Base-by-base conservation (phyloP, 208 protist species). In the Trichomonas tenax region DNA sequence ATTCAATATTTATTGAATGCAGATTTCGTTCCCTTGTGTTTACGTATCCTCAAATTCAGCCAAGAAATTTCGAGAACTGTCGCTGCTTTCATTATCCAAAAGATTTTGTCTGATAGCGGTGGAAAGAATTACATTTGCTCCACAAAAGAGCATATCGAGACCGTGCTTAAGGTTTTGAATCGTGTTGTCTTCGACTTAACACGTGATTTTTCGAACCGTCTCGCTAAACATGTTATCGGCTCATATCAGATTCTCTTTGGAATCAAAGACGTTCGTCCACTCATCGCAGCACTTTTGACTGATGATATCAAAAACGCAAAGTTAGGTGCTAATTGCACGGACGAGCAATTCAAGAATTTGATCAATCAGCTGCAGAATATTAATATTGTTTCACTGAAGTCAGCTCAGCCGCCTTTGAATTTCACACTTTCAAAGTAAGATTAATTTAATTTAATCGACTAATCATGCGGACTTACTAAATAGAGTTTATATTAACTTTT, bases 21-120 rank as follows among this genome's bases (percentile, higher is more conserved):
- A 0, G 99, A 99, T 97, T 99, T 99, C 96, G 99, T 99, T 95
- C 99, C 99, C 38, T 97, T 99, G n/a, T 99, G 99, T 98, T 97
- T 99, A 36, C 97, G 98, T 38, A 99, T 99, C 96, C 99, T 99
- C 99, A 89, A 97, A 81, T 96, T 95, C 23, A 98, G 99, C 34
- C 98, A 97, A 21, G 99, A 99, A 96, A 97, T 99, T 31, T 99
- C 98, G 31, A 99, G 99, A 97, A 99, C 99, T 31, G 98, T 99
- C 0, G 99, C 99, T 17, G 99, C 99, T 38, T 99, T 99, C 97
- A 99, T 99, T 96, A 98, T 99, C 40, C 99, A 99, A 97, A 99
- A 99, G 97, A 99, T 99, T 41, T 97, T 99, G 0, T 97, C 98
- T 23, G 99, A 99, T 63, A 98, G 99, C 14, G 98, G 98, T 63